phyloP scores from a whole-genome alignment of 306 rosid species.

The Citrullus colocynthis region DNA sequence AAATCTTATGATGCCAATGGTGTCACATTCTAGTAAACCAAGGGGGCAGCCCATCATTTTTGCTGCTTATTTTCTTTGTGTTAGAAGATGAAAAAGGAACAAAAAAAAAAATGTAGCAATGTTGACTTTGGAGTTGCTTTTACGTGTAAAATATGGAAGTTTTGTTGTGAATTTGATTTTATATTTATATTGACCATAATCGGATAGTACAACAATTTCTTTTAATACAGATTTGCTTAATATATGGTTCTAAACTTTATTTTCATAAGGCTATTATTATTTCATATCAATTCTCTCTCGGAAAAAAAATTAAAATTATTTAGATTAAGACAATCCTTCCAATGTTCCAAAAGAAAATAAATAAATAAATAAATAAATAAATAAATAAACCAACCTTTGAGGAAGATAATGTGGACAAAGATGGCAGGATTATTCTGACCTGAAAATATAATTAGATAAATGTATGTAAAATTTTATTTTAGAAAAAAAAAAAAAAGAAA shows the following conservation, averaged over 20 bases:
- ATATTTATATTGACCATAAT: neutral
- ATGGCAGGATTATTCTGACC: too few species aligned
- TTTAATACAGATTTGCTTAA: neutral
- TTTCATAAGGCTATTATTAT: neutral
- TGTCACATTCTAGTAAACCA: neutral
- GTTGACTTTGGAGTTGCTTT: neutral
- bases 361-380: too few species aligned
- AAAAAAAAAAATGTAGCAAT: neutral
- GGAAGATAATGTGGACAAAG: too few species aligned
- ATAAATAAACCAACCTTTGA: too few species aligned
- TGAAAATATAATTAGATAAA: too few species aligned
- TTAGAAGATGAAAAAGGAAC: neutral
- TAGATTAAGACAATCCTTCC: too few species aligned
- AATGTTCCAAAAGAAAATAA: too few species aligned
- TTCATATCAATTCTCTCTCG: too few species aligned
- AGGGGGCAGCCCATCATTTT: neutral
- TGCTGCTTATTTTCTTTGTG: neutral
- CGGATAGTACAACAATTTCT: neutral
- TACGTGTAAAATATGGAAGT: neutral
- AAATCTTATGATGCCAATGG: neutral
- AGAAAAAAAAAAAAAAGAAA: too few species aligned
- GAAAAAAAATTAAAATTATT: too few species aligned
- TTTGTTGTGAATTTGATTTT: neutral
- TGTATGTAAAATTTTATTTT: too few species aligned
- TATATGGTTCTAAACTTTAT: neutral